These are phyloP conservation scores for Kodamaea nitidulidarum DNA, from an alignment of 805 yeast species.

Conservation along the genomic window DNA sequence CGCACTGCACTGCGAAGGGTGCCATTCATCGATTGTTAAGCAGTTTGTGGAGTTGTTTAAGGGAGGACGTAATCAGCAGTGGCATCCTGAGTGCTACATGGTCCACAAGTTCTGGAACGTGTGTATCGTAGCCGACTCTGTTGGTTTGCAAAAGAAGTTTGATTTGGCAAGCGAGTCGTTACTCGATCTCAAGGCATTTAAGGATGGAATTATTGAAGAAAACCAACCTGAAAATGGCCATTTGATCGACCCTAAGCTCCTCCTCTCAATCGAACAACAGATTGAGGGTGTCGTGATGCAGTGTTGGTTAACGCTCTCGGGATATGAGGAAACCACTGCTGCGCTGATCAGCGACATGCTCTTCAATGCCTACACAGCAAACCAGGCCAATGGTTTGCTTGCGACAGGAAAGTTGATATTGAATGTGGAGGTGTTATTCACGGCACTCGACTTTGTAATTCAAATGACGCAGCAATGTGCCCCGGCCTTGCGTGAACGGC, in stretches of 20 bases:
- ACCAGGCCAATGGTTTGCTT: constrained; percentile 60
- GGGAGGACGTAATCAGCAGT: constrained; percentile 89
- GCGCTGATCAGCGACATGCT: constrained; percentile 89
- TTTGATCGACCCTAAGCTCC: constrained; percentile 37
- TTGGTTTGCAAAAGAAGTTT: constrained; percentile 38
- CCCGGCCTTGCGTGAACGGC: constrained; percentile 9
- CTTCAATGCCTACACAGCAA: constrained; percentile 71
- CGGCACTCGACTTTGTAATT: constrained; percentile 53
- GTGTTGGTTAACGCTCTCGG: constrained; percentile 84
- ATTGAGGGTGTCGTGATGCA: constrained; percentile 56
- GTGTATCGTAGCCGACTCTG: constrained; percentile 57
- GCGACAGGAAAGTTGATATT: constrained; percentile 70
- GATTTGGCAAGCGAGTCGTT: constrained; percentile 11
- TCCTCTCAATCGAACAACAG: constrained; percentile 56
- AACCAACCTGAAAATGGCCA: background rate
- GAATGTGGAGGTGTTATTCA: constrained; percentile 72
- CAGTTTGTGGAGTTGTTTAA: constrained; percentile 90
- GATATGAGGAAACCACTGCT: constrained; percentile 88
- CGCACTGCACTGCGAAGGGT: constrained; percentile 91
- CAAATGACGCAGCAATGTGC: constrained; percentile 7
- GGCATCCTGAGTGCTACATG: constrained; percentile 99
- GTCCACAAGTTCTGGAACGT: constrained; percentile 97
- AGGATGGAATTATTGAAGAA: constrained; percentile 5
- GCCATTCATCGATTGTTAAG: constrained; percentile 83
- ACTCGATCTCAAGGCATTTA: constrained; percentile 10